Conservation (phyloP, 306 rosid genomes). For the Senna siamea region DNA sequence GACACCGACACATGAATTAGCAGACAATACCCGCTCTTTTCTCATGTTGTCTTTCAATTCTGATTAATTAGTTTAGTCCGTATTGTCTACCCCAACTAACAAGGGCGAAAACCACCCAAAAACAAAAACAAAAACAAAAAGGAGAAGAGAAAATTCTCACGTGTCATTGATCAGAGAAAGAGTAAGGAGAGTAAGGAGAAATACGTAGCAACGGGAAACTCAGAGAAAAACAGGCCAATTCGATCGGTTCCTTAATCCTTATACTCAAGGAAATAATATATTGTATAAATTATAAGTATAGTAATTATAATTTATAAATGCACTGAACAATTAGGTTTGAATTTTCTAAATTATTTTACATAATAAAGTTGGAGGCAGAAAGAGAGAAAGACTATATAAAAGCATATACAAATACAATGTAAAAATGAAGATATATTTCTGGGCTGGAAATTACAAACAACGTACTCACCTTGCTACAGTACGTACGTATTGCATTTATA, state of each 20-base stretch:
- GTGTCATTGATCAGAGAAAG: neutral
- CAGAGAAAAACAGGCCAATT: no score
- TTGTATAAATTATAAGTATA: no score
- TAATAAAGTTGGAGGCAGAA: no score
- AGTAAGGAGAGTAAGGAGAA: neutral
- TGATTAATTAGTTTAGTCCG: neutral
- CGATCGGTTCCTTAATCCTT: no score
- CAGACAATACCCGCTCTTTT: conserved; percentile 47
- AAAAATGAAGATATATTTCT: neutral
- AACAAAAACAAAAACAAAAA: neutral
- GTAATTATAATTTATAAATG: no score
- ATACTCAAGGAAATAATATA: no score
- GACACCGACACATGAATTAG: conserved; percentile 48
- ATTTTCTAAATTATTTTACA: no score
- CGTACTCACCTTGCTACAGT: neutral
- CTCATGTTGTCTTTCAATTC: conserved; percentile 36
- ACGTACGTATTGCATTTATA: no score
- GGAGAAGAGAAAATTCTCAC: neutral
- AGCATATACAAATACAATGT: neutral
- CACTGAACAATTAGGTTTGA: no score
- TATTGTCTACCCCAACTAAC: neutral
- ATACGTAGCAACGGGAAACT: no score
- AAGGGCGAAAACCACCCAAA: neutral
- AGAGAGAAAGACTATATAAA: no score
- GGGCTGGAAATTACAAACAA: neutral